These are phyloP conservation scores for Paspalum notatum DNA, from an alignment of 176 grass and related monocot genomes.

Conservation along the genomic window DNA sequence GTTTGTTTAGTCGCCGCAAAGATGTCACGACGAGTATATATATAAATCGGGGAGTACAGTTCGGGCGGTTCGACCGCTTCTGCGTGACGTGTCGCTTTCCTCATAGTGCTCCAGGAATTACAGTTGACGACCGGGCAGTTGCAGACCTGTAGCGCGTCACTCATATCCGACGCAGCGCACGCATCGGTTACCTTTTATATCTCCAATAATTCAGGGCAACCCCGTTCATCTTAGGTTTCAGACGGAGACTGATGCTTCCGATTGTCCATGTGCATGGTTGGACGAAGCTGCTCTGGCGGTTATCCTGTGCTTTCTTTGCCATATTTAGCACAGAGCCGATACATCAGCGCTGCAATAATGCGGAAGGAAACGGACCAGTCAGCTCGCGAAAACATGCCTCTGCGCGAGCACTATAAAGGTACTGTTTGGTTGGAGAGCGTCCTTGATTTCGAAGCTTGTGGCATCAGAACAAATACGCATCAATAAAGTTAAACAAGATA, in stretches of 20 bases:
- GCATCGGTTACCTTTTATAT: not conserved
- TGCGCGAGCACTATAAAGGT: not conserved
- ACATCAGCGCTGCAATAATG: not conserved
- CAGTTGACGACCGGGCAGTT: not conserved
- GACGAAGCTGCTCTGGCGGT: not conserved
- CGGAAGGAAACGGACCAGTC: not conserved
- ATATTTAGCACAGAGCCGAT: not conserved
- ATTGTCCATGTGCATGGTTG: not conserved
- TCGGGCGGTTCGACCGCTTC: not conserved
- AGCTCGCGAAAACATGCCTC: not conserved
- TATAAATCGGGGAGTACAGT: not conserved
- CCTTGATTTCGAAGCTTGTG: not conserved
- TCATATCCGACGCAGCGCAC: not conserved
- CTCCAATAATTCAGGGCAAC: not conserved
- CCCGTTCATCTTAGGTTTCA: not conserved
- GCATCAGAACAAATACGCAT: not conserved
- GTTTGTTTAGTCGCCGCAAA: not conserved
- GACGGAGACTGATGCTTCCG: slow-evolving; percentile 10
- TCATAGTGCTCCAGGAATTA: not conserved
- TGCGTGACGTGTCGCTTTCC: not conserved
- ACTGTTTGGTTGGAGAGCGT: too few species aligned
- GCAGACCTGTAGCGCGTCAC: not conserved
- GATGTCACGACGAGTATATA: not conserved
- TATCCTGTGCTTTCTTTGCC: not conserved
- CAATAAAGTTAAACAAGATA: not conserved